A percentile compares a stretch with the other conserved stretches of the same genome.
These are phyloP conservation scores for Starmerella gropengiesseri DNA, from an alignment of 805 yeast genomes.

Conservation along the genomic window DNA sequence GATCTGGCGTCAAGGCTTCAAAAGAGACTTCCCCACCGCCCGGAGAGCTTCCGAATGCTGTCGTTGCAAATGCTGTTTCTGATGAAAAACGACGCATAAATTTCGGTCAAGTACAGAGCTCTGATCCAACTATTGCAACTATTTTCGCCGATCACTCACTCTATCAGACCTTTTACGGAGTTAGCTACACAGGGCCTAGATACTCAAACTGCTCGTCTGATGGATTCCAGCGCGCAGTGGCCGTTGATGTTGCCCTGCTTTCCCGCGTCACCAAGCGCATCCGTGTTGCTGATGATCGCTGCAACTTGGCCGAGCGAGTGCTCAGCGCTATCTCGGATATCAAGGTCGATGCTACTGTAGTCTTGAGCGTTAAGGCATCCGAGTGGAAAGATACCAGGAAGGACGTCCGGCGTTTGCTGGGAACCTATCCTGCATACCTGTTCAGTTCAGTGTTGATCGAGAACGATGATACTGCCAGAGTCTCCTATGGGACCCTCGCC, in stretches of 20 bases:
- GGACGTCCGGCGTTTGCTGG: constrained; percentile 11
- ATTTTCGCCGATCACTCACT: constrained; percentile 14
- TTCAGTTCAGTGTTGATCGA: constrained; percentile 9
- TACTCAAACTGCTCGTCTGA: not conserved
- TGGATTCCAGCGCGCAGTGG: constrained; percentile 34
- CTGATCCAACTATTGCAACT: constrained; percentile 6
- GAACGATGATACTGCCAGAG: not conserved
- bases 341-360: constrained; percentile 43
- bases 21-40: too few relatives aligned
- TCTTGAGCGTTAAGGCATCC: constrained; percentile 57
- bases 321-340: constrained; percentile 43
- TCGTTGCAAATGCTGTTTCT: not conserved
- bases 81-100: not conserved
- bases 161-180: constrained; percentile 14
- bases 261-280: constrained; percentile 50
- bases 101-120: not conserved
- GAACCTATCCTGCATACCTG: constrained; percentile 2
- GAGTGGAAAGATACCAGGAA: constrained; percentile 8
- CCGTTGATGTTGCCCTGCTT: constrained; percentile 45
- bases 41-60: too few relatives aligned
- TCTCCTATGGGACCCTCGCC: not conserved
- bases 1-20: not conserved
- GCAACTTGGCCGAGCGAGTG: constrained; percentile 44
- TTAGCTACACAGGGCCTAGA: constrained; percentile 11
- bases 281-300: constrained; percentile 51